Evolutionary conservation across 768 basidiomycete species (phyloP).

Genomic region (Leccinum fibrillosum): DNA sequence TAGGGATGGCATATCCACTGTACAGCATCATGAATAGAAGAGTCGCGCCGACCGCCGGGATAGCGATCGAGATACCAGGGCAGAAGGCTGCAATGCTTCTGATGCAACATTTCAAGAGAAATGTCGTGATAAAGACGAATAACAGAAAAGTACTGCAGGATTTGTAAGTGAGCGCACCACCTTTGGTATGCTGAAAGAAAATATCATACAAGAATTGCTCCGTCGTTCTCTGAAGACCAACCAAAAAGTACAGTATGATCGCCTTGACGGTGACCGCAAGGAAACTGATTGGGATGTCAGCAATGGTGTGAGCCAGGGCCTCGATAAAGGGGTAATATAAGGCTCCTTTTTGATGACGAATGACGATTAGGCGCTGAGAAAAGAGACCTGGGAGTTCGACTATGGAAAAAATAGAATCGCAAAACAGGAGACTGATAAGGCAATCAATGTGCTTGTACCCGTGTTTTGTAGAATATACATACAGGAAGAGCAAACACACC

Average conservation of each 20-base stretch:
- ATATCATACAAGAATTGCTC: slow-evolving; percentile 19
- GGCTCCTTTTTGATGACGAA: slow-evolving; percentile 41
- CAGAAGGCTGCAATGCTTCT: slow-evolving; percentile 58
- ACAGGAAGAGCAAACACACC: slow-evolving; percentile 78
- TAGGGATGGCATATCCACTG: slow-evolving; percentile 38
- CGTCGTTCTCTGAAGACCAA: slow-evolving; percentile 15
- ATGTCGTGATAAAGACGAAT: slow-evolving; percentile 47
- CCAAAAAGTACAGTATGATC: slow-evolving; percentile 18
- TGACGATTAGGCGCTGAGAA: slow-evolving; percentile 41
- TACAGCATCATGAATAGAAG: slow-evolving; percentile 40
- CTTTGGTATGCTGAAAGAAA: background rate
- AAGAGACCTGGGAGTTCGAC: slow-evolving; percentile 50
- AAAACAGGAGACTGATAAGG: slow-evolving; percentile 44
- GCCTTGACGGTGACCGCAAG: slow-evolving; percentile 12
- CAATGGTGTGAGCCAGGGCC: slow-evolving; percentile 40
- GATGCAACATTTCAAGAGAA: slow-evolving; percentile 77
- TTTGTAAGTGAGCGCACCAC: slow-evolving; percentile 31
- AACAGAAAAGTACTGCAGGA: slow-evolving; percentile 53
- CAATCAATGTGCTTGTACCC: background rate
- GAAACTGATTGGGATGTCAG: slow-evolving; percentile 42
- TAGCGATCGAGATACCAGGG: slow-evolving; percentile 48
- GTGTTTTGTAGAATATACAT: slow-evolving; percentile 19
- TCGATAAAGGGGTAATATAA: slow-evolving; percentile 51
- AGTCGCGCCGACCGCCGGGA: slow-evolving; percentile 30
- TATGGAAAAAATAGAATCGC: slow-evolving; percentile 50